Evolutionary conservation across 192 early-diverging fungal genomes (phyloP), one percentile per base, ranked within the genome.

Genomic region (Coemansia sp.): DNA sequence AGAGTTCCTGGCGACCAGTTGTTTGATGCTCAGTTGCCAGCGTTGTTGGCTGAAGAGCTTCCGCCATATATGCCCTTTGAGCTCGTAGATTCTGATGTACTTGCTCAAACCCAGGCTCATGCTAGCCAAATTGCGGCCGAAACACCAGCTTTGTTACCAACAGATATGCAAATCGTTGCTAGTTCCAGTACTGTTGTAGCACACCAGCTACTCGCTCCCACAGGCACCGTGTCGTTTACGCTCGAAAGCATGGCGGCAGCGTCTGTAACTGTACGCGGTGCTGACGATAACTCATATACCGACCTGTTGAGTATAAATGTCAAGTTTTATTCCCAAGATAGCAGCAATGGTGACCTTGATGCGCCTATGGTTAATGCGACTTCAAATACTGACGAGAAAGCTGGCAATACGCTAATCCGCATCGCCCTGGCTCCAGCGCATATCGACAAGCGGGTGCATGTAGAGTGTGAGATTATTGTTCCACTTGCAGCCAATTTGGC

Each of bases 41-140:
- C 17, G 6, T 15, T n/a, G 11, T 19, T 59, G 23, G 44, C 46
- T 19, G 59, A 65, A 25, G 57, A 36, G 26, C 72, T 58, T 22
- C 72, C 72, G 17, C 67, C 67, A 0, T 75, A 75, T 36, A 38
- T 62, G 44, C 59, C 19, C n/a, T 49, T 75, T 40, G 67, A 69
- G 31, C 31, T 34, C 6, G 0, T 34, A 6, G 31, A 34, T 34
- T 34, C 3, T 34, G 31, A 34, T 34, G 31, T 2, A 22, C 50
- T 21, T 10, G 59, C 2, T 15, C 17, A 15, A 15, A 17, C 5
- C 14, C 4, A 9, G 10, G 40, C 34, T 34, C 17, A 59, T 3
- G 49, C 50, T 17, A 25, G 31, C 4, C 40, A 44, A 12, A 44
- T 12, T 14, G 5, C 4, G 10, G 40, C 15, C 15, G 40, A 44